Evolutionary conservation across 805 yeast genomes (phyloP).

Genomic region (Pichia gijzeniarum): DNA sequence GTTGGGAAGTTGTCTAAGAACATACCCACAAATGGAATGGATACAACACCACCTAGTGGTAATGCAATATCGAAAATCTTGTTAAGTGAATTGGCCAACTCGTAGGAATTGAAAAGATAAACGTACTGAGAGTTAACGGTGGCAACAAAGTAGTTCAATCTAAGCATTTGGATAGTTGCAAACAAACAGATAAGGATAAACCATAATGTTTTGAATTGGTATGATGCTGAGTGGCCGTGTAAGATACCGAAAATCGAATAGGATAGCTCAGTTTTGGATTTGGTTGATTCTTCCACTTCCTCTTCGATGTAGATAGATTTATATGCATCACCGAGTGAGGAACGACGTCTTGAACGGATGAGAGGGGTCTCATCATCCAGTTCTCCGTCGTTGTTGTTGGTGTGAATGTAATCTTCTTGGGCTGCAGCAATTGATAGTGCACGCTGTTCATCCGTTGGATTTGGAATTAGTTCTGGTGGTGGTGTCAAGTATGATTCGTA

Average conservation of each 20-base stretch:
- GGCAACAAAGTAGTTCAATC: slow-evolving; percentile 54
- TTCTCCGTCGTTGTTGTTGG: slow-evolving; percentile 4
- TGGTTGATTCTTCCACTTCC: slow-evolving; percentile 34
- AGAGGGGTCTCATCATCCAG: slow-evolving; percentile 9
- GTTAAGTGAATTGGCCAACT: slow-evolving; percentile 36
- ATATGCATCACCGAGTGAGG: slow-evolving; percentile 51
- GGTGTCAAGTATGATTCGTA: slow-evolving; percentile 42
- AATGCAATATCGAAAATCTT: slow-evolving; percentile 45
- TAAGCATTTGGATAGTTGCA: slow-evolving; percentile 50
- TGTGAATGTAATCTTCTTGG: slow-evolving; percentile 22
- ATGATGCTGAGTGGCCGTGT: slow-evolving; percentile 44
- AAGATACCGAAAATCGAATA: slow-evolving; percentile 48
- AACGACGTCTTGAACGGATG: slow-evolving; percentile 32
- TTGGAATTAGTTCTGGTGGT: slow-evolving; percentile 29
- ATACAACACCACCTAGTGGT: slow-evolving; percentile 50
- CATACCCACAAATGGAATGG: slow-evolving; percentile 49
- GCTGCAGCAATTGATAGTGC: slow-evolving; percentile 24
- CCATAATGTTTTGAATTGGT: slow-evolving; percentile 48
- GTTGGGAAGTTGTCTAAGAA: slow-evolving; percentile 45
- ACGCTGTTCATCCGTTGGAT: slow-evolving; percentile 25
- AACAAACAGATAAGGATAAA: slow-evolving; percentile 42
- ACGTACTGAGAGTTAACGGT: slow-evolving; percentile 51
- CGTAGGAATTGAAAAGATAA: slow-evolving; percentile 36
- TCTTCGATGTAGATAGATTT: slow-evolving; percentile 48
- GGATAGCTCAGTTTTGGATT: slow-evolving; percentile 21